Conservation (phyloP, 805 yeast species). For the Saturnispora dispora region DNA sequence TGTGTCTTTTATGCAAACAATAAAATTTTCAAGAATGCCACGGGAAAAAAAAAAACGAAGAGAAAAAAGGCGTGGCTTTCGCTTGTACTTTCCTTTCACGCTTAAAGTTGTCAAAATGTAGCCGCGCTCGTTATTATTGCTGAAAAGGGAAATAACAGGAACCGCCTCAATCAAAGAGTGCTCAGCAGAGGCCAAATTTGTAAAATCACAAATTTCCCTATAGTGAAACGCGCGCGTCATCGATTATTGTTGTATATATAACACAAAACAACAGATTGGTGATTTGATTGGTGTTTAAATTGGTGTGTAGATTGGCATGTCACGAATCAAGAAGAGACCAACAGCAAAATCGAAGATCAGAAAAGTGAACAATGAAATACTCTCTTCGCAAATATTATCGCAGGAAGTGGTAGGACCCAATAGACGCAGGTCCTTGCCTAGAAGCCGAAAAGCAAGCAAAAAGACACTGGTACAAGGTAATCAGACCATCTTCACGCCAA, state of each 20-base stretch:
- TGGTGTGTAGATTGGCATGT: neutral
- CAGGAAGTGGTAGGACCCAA: neutral
- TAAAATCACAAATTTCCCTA: no score
- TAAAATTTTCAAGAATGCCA: neutral
- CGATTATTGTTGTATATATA: no score
- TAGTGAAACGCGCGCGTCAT: no score
- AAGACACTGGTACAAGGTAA: slow-evolving; percentile 9
- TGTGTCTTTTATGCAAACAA: neutral
- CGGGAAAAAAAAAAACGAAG: neutral
- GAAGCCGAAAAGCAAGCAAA: slow-evolving; percentile 1
- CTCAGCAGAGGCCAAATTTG: neutral
- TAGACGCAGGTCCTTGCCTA: neutral
- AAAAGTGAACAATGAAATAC: slow-evolving; percentile 6
- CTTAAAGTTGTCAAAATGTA: neutral
- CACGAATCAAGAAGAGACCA: slow-evolving; percentile 9
- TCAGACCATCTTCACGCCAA: slow-evolving; percentile 13
- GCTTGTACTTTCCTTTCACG: neutral
- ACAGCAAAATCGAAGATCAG: slow-evolving; percentile 12
- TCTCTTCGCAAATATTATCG: slow-evolving; percentile 9
- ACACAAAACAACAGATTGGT: no score
- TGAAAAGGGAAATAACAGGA: neutral
- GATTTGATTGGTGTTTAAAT: no score
- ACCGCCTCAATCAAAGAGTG: neutral
- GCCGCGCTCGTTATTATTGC: neutral
- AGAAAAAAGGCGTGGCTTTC: neutral